phyloP scores from a whole-genome alignment of 345 rosid species.

The Ricinus communis region DNA sequence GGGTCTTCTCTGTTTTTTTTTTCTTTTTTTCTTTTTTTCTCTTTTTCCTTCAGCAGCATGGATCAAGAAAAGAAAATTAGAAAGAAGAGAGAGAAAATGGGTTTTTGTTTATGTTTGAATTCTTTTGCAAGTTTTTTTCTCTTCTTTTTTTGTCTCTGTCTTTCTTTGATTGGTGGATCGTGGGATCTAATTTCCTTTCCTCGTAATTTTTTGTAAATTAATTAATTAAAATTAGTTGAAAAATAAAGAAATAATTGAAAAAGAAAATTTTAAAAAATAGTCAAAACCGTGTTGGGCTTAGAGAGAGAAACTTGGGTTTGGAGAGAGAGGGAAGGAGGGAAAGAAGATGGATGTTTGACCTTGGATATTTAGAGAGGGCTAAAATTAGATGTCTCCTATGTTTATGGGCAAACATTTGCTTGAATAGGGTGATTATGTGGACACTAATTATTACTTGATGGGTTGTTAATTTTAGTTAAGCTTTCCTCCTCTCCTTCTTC shows the following conservation, averaged over 20 bases:
- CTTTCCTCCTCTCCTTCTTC: neutral
- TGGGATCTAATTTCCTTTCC: conserved; percentile 26
- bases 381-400: conserved; percentile 24
- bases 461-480: conserved; percentile 13
- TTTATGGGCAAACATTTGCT: conserved; percentile 14
- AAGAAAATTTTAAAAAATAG: neutral
- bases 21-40: conserved; percentile 13
- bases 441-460: neutral
- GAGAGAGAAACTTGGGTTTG: conserved; percentile 16
- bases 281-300: conserved; percentile 49
- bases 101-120: conserved; percentile 10
- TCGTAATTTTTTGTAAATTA: neutral
- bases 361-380: neutral
- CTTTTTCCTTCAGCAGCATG: neutral
- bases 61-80: conserved; percentile 22
- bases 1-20: conserved; percentile 24
- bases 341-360: neutral
- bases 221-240: neutral
- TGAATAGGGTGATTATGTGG: conserved; percentile 5
- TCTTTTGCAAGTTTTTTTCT: neutral
- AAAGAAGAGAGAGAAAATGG: conserved; percentile 31
- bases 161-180: conserved; percentile 28
- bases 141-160: neutral
- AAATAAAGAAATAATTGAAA: neutral
- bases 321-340: conserved; percentile 12